Evolutionary conservation across 495 filamentous ascomycete species (phyloP).

Genomic region (Penicillium samsonianum): DNA sequence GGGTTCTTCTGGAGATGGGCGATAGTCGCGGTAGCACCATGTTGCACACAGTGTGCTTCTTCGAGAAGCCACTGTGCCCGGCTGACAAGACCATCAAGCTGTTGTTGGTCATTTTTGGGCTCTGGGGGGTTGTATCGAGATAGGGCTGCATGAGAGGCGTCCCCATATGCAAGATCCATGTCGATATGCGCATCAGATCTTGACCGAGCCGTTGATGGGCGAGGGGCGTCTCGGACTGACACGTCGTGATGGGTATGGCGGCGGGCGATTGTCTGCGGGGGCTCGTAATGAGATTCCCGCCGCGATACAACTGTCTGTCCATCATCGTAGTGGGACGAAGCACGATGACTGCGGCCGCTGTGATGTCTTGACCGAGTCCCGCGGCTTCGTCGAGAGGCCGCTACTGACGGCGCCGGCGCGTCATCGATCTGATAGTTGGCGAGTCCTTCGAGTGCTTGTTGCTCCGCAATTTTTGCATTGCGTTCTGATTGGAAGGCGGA

Average conservation of each 20-base stretch:
- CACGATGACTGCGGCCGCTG: conserved; percentile 32
- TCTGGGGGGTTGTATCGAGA: conserved; percentile 37
- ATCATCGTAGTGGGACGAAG: conserved; percentile 35
- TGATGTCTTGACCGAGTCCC: conserved; percentile 35
- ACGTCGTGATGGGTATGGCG: conserved; percentile 51
- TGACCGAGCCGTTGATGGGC: conserved; percentile 36
- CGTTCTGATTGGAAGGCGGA: conserved; percentile 71
- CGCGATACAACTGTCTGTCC: conserved; percentile 7
- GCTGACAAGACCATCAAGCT: conserved; percentile 61
- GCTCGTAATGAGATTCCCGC: conserved; percentile 24
- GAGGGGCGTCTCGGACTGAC: conserved; percentile 28
- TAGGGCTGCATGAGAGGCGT: conserved; percentile 44
- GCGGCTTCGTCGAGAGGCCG: conserved; percentile 40
- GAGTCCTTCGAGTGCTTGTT: conserved; percentile 50
- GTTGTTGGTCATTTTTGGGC: conserved; percentile 52
- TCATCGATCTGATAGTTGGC: conserved; percentile 54
- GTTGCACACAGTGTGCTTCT: conserved; percentile 84
- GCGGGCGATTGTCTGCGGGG: conserved; percentile 38
- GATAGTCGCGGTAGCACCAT: conserved; percentile 81
- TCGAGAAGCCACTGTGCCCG: conserved; percentile 72
- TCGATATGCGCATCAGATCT: conserved; percentile 67
- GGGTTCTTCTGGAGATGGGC: conserved; percentile 86
- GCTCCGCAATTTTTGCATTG: conserved; percentile 55
- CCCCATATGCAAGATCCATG: conserved; percentile 86
- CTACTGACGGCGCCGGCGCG: conserved; percentile 47